Base-by-base conservation (phyloP, 2,329 filamentous ascomycete genomes). In the Alternaria angustiovoidea region DNA sequence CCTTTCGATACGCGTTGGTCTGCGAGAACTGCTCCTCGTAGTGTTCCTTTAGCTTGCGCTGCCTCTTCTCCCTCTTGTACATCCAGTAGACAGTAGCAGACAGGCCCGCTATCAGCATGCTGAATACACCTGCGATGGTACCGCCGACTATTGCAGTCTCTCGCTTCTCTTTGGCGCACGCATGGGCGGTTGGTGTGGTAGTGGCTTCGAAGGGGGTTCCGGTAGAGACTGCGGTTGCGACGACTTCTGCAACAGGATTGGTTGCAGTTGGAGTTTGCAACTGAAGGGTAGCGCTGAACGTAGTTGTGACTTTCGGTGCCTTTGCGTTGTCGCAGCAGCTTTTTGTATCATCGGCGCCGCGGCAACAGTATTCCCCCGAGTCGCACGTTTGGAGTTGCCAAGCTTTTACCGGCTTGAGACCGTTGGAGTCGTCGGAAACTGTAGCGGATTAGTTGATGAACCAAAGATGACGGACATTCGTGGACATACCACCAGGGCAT, bases 351-450 rank as follows among this genome's bases (percentile, higher is more conserved):
- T 61, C 61, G 44, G 57, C 52, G 5, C 72, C 64, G 57, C 75
- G 74, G 57, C 75, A 77, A 63, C 75, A 78, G 52, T 77, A 77
- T 52, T 60, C 63, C n/a, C 75, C 75, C 18, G 63, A 73, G 55
- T 76, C 69, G 61, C 75, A 78, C 26, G 65, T 74, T 55, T 77
- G 75, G 12, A 78, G 63, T 51, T 75, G 75, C 75, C 75, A 78
- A 49, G 70, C 66, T n/a, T 59, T 36, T 18, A 73, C 65, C 32
- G 58, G 53, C 20, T 63, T 63, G 14, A 63, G 43, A 32, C 61
- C 67, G 43, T 59, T 57, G 56, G 66, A 68, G 20, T 67, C 16
- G 53, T 22, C 39, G 34, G 53, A n/a, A 24, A 32, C 57, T 60
- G 9, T 26, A 32, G 34, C n/a, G 14, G 16, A 38, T 63, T 66